Base-by-base conservation (phyloP, 2,329 filamentous ascomycete species). In the Pseudogymnoascus sp. region DNA sequence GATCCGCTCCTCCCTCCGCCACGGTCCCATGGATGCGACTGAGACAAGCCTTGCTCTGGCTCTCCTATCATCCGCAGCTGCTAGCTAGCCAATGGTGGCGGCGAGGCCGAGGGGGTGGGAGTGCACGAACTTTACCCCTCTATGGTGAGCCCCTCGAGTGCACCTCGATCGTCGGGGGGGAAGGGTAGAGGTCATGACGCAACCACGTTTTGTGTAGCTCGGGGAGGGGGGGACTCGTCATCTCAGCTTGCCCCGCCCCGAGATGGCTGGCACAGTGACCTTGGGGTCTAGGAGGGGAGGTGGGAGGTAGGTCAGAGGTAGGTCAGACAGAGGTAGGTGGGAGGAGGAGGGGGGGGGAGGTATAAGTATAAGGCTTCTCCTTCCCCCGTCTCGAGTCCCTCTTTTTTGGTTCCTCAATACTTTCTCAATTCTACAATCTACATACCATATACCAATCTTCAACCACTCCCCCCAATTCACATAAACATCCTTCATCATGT, bases 401-500 rank as follows among this genome's bases (percentile, higher is more conserved):
- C 31, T 31, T 31, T 14, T 23, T 23, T 35, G 14, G 25, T 31
- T 16, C 25, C 23, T 59, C 40, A 18, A 44, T 59, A 59, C 50
- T 31, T 31, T 59, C 50, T 59, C 50, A 59, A 59, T 35, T 16
- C n/a, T 35, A 16, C 50, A 59, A 59, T 59, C 50, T 21, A 31
- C 31, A 16, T 59, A 59, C 25, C 25, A 44, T 23, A 12, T 18
- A 23, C 12, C 40, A 21, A 44, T 21, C 59, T 44, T 35, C 28
- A 42, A 66, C 61, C 60, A 63, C 63, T 53, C 31, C 60, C 44
- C 37, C 31, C 16, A 35, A 42, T 50, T 18, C n/a, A 62, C 47
- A 18, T n/a, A 11, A 60, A 62, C 63, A 25, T 61, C 59, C 40
- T 40, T 63, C 64, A 71, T 65, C 63, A 73, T 73, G 71, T 73